These are phyloP conservation scores for Chytridium lagenaria DNA, from an alignment of 371 early-diverging fungal genomes.

Conservation along the genomic window DNA sequence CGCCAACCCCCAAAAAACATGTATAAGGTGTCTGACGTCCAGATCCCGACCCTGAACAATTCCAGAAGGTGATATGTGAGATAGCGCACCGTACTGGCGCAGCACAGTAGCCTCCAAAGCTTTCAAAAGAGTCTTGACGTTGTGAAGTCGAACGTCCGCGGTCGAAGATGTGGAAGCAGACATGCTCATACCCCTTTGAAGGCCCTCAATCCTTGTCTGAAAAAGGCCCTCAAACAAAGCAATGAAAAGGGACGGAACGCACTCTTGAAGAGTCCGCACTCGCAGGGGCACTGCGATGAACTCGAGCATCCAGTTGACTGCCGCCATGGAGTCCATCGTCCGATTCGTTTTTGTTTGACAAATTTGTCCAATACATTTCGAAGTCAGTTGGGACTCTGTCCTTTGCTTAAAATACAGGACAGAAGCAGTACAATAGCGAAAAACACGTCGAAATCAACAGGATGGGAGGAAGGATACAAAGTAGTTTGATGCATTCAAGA, in stretches of 20 bases:
- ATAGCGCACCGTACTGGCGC: conserved; percentile 19
- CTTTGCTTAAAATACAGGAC: too few relatives aligned
- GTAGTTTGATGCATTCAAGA: too few relatives aligned
- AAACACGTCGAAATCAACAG: too few relatives aligned
- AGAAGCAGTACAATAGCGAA: too few relatives aligned
- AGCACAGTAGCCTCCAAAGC: background rate
- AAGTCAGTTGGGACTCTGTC: too few relatives aligned
- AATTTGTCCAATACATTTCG: too few relatives aligned
- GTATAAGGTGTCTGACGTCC: conserved; percentile 31
- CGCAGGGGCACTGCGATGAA: conserved; percentile 5
- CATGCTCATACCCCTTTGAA: background rate
- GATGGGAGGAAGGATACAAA: too few relatives aligned
- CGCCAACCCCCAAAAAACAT: conserved; percentile 38
- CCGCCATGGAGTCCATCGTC: background rate
- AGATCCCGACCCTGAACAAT: conserved; percentile 28
- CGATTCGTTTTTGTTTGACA: background rate
- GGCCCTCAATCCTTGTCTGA: conserved; percentile 33
- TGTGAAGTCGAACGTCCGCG: background rate
- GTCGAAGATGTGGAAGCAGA: background rate
- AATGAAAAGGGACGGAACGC: conserved; percentile 48
- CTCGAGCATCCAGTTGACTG: conserved; percentile 2
- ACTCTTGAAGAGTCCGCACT: conserved; percentile 31
- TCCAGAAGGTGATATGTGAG: conserved; percentile 34
- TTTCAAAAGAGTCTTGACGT: background rate
- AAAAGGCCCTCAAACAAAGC: conserved; percentile 50